Percentiles rank a stretch among this genome's conserved stretches.
These are phyloP conservation scores for Pyricularia sp. DNA, from an alignment of 2,329 filamentous ascomycete species.

Conservation along the genomic window DNA sequence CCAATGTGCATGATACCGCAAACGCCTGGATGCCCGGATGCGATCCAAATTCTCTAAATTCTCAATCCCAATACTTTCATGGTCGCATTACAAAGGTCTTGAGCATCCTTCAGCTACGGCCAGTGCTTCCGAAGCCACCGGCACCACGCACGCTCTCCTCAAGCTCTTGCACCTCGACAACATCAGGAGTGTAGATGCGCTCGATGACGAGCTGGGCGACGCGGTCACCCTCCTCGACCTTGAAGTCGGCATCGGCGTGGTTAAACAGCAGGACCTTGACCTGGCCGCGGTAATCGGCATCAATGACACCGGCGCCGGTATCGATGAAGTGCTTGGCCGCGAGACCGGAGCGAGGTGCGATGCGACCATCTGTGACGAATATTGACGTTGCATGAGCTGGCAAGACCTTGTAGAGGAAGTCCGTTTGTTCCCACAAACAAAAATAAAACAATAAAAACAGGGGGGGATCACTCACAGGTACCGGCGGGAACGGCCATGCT, in stretches of 20 bases:
- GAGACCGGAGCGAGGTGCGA: slow-evolving; percentile 84
- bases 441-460: neutral
- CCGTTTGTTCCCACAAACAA: no score
- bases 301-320: slow-evolving; percentile 91
- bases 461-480: slow-evolving; percentile 59
- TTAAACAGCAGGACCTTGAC: slow-evolving; percentile 96
- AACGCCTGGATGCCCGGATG: neutral
- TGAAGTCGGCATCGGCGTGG: slow-evolving; percentile 73
- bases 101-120: slow-evolving; percentile 22
- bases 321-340: slow-evolving; percentile 94
- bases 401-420: neutral
- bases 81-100: neutral
- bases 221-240: slow-evolving; percentile 75
- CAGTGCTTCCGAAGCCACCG: slow-evolving; percentile 88
- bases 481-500: slow-evolving; percentile 82
- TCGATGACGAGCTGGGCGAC: slow-evolving; percentile 91
- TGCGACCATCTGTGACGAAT: slow-evolving; percentile 60
- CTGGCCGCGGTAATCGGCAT: slow-evolving; percentile 91
- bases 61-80: neutral
- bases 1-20: neutral
- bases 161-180: slow-evolving; percentile 79
- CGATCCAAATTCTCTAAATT: neutral
- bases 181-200: slow-evolving; percentile 86
- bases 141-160: slow-evolving; percentile 85
- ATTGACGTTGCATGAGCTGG: neutral